A percentile compares a stretch with the other conserved stretches of the same genome.
phyloP scores from a whole-genome alignment of 2,329 filamentous ascomycete species.

The Purpureocillium takamizusanense region DNA sequence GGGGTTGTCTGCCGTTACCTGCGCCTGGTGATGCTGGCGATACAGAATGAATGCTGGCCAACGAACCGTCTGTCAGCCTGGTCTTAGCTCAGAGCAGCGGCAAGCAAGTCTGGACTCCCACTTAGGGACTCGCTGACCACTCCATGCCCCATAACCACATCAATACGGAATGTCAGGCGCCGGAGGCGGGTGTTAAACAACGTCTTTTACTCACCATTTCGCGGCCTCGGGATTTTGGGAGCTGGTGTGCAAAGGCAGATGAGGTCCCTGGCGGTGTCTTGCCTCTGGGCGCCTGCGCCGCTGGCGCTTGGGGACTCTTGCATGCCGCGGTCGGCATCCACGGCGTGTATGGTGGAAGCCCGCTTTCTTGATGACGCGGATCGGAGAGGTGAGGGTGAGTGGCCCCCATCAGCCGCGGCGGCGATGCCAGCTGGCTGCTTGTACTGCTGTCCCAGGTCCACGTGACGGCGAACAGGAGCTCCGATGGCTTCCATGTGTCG shows the following conservation, averaged over 20 bases:
- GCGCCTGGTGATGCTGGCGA: constrained; percentile 82
- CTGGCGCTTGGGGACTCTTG: constrained; percentile 19
- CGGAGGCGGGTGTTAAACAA: neutral
- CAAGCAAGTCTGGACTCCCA: neutral
- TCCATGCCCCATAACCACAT: too few relatives aligned
- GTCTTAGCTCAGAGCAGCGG: neutral
- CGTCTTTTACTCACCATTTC: constrained; percentile 41
- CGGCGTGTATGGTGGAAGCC: constrained; percentile 34
- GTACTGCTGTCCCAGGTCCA: constrained; percentile 12
- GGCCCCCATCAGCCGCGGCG: constrained; percentile 4
- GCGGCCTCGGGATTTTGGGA: constrained; percentile 48
- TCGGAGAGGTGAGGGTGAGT: constrained; percentile 5
- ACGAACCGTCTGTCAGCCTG: constrained; percentile 13
- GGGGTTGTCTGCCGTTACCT: constrained; percentile 74
- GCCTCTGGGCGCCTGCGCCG: constrained; percentile 17
- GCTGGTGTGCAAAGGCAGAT: constrained; percentile 49
- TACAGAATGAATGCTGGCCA: constrained; percentile 89
- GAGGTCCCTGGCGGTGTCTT: constrained; percentile 27
- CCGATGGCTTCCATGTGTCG: constrained; percentile 13
- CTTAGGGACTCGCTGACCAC: too few relatives aligned
- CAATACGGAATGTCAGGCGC: neutral
- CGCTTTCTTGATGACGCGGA: constrained; percentile 27
- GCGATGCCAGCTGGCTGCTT: constrained; percentile 4
- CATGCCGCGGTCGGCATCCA: constrained; percentile 30
- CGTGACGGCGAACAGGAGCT: constrained; percentile 10